These are phyloP conservation scores for Dioscorea dumetorum DNA, from an alignment of 106 monocot genomes.

Conservation along the genomic window DNA sequence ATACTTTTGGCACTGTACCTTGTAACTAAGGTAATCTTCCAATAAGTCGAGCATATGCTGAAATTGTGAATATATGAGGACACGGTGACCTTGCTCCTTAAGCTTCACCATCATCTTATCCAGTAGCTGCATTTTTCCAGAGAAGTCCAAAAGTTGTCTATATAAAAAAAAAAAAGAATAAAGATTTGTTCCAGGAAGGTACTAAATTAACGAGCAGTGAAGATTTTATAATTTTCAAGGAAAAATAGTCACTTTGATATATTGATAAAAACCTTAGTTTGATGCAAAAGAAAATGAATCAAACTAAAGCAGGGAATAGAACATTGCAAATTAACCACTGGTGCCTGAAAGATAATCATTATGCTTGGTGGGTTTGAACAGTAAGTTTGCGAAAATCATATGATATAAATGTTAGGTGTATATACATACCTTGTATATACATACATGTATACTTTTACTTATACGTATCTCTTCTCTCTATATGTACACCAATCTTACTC, in stretches of 20 bases:
- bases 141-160: conserved; percentile 72
- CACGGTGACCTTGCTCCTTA: conserved; percentile 90
- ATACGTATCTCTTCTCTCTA: too few species aligned
- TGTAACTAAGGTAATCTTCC: conserved; percentile 87
- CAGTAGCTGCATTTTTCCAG: conserved; percentile 94
- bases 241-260: too few species aligned
- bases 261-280: too few species aligned
- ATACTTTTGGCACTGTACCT: conserved; percentile 27
- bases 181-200: background rate
- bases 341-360: too few species aligned
- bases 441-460: too few species aligned
- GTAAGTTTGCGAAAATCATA: too few species aligned
- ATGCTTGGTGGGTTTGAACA: too few species aligned
- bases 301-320: background rate
- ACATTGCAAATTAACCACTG: background rate
- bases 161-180: conserved; percentile 9
- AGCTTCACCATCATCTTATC: conserved; percentile 99
- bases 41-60: conserved; percentile 98
- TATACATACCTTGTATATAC: too few species aligned
- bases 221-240: too few species aligned
- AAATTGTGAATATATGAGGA: conserved; percentile 99
- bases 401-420: too few species aligned
- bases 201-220: background rate
- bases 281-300: background rate
- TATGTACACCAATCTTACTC: too few species aligned